phyloP scores from a whole-genome alignment of 2,329 filamentous ascomycete genomes.

The Aschersonia sp. region DNA sequence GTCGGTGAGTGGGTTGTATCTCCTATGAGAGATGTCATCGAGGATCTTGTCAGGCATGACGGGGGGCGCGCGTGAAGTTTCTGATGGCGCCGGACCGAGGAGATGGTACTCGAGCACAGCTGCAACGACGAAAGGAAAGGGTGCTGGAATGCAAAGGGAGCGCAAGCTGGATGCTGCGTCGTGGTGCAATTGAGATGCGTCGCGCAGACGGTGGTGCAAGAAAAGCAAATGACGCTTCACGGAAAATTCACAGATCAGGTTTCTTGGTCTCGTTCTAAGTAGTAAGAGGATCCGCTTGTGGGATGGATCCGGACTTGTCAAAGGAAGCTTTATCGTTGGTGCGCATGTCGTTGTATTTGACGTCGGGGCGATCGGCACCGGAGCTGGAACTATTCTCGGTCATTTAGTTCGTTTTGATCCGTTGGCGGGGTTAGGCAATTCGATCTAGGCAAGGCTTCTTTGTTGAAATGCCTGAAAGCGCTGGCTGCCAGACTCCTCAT shows the following conservation, averaged over 20 bases:
- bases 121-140: too few species aligned
- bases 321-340: neutral
- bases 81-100: too few species aligned
- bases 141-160: neutral
- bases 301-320: neutral
- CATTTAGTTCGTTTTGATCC: neutral
- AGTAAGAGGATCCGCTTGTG: neutral
- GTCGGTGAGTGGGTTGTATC: conserved; percentile 82
- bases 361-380: conserved; percentile 1
- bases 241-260: too few species aligned
- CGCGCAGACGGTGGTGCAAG: neutral
- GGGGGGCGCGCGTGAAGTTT: neutral
- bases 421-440: too few species aligned
- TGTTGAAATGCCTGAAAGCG: too few species aligned
- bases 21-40: conserved; percentile 90
- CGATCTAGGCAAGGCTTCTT: too few species aligned
- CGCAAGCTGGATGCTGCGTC: neutral
- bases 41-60: conserved; percentile 63
- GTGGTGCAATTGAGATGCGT: neutral
- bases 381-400: neutral
- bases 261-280: neutral
- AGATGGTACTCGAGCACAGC: too few species aligned
- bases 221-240: neutral
- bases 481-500: too few species aligned
- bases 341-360: neutral